These are phyloP conservation scores for Pythium sp. DNA, from an alignment of 352 stramenopile genomes.

Conservation along the genomic window DNA sequence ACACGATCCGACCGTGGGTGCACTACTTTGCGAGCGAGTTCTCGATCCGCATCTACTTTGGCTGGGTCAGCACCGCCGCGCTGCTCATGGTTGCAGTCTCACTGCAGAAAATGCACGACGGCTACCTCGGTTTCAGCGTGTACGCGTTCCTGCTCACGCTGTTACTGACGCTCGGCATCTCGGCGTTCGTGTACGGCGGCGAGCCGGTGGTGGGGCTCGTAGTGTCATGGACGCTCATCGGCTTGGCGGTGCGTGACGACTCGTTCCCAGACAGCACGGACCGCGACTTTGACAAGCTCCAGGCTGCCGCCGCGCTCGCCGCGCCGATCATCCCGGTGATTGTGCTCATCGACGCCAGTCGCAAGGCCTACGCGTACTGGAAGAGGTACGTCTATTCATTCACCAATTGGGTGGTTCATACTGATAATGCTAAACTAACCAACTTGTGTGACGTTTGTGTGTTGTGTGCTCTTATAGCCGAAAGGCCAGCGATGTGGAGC, in stretches of 20 bases:
- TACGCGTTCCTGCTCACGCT: constrained; percentile 40
- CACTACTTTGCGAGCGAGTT: constrained; percentile 63
- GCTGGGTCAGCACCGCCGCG: constrained; percentile 45
- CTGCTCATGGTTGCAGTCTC: constrained; percentile 44
- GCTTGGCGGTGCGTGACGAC: constrained; percentile 34
- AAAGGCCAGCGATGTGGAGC: constrained; percentile 32
- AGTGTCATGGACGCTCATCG: constrained; percentile 42
- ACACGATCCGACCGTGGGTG: constrained; percentile 38
- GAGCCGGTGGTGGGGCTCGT: constrained; percentile 52
- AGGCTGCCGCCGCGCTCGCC: constrained; percentile 41
- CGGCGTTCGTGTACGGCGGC: constrained; percentile 43
- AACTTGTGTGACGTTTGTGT: neutral
- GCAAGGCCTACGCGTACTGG: constrained; percentile 48
- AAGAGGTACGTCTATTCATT: constrained; percentile 32
- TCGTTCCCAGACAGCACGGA: constrained; percentile 40
- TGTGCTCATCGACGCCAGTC: constrained; percentile 36
- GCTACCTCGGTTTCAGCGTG: constrained; percentile 43
- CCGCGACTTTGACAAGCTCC: constrained; percentile 44
- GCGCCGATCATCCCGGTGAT: constrained; percentile 44
- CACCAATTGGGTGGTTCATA: neutral
- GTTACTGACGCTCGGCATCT: constrained; percentile 43
- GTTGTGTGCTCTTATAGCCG: constrained; percentile 6
- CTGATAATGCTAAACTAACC: constrained; percentile 4
- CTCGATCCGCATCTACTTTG: constrained; percentile 53
- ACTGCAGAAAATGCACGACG: constrained; percentile 44